A percentile compares a stretch with the other conserved stretches of the same genome.
Evolutionary conservation across 768 basidiomycete genomes (phyloP).

Genomic region (Auriculariales sp.): DNA sequence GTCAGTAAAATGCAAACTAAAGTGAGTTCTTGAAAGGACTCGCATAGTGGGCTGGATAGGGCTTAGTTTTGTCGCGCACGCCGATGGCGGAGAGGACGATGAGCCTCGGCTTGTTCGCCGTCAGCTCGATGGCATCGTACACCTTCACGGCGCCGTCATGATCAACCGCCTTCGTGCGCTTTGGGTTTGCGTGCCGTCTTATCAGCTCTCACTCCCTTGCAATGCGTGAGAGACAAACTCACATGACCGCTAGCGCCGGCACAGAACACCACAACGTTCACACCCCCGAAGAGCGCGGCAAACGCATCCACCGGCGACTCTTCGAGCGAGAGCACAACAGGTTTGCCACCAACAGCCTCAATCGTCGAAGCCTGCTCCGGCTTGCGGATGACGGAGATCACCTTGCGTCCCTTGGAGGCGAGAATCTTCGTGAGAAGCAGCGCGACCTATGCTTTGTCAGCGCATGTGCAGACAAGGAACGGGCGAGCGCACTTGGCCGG

Average conservation of each 20-base stretch:
- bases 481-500: no score
- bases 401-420: no score
- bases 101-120: constrained; percentile 36
- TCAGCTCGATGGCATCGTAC: constrained; percentile 51
- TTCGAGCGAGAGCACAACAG: constrained; percentile 44
- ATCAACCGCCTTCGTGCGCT: constrained; percentile 37
- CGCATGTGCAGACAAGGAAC: no score
- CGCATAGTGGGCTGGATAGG: constrained; percentile 35
- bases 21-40: constrained; percentile 10
- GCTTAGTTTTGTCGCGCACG: constrained; percentile 32
- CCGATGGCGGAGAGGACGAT: constrained; percentile 49
- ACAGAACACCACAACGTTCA: constrained; percentile 24
- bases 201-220: no score
- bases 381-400: constrained; percentile 44
- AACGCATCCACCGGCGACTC: constrained; percentile 31
- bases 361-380: constrained; percentile 33
- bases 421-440: no score
- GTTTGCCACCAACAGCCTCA: constrained; percentile 22
- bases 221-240: no score
- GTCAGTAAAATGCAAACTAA: neutral
- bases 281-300: constrained; percentile 25
- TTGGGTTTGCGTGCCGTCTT: constrained; percentile 18
- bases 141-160: constrained; percentile 55
- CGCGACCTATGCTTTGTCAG: no score
- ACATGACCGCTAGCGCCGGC: constrained; percentile 46